A percentile compares a stretch with the other conserved stretches of the same genome.
phyloP scores from a whole-genome alignment of 140 eudicot genomes.

The Flaveria floridana region DNA sequence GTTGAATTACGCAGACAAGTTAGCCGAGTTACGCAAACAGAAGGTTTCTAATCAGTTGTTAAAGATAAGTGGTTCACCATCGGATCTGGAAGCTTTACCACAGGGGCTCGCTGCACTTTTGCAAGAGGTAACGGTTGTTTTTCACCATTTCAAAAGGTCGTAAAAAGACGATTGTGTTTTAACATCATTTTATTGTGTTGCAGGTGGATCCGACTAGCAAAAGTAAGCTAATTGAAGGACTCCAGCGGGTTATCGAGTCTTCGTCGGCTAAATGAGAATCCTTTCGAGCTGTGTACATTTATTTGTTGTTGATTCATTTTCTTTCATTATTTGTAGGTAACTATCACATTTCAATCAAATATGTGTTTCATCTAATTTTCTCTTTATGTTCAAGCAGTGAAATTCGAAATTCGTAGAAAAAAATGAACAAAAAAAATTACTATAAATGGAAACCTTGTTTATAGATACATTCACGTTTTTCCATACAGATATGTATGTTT shows the following conservation, averaged over 20 bases:
- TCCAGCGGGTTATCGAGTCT: conserved; percentile 19
- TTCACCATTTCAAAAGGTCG: neutral
- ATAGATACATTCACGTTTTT: neutral
- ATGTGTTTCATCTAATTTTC: neutral
- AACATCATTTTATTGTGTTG: conserved; percentile 5
- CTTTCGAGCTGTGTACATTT: conserved; percentile 31
- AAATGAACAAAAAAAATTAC: neutral
- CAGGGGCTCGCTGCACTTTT: conserved; percentile 71
- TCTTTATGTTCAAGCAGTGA: neutral
- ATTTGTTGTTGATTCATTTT: neutral
- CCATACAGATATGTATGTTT: neutral
- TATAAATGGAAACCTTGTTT: neutral
- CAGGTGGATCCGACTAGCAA: conserved; percentile 47
- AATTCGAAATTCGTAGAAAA: neutral
- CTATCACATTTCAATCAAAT: neutral
- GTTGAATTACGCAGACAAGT: conserved; percentile 50
- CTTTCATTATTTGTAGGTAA: neutral
- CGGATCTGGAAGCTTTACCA: conserved; percentile 77
- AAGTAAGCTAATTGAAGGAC: conserved; percentile 16
- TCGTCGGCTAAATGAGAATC: conserved; percentile 13
- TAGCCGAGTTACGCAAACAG: conserved; percentile 56
- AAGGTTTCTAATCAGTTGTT: conserved; percentile 63
- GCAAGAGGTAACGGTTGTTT: conserved; percentile 50
- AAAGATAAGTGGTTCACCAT: conserved; percentile 39
- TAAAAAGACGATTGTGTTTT: neutral